These are phyloP conservation scores for Mortierella sp. DNA, from an alignment of 371 early-diverging fungal species.

Conservation along the genomic window DNA sequence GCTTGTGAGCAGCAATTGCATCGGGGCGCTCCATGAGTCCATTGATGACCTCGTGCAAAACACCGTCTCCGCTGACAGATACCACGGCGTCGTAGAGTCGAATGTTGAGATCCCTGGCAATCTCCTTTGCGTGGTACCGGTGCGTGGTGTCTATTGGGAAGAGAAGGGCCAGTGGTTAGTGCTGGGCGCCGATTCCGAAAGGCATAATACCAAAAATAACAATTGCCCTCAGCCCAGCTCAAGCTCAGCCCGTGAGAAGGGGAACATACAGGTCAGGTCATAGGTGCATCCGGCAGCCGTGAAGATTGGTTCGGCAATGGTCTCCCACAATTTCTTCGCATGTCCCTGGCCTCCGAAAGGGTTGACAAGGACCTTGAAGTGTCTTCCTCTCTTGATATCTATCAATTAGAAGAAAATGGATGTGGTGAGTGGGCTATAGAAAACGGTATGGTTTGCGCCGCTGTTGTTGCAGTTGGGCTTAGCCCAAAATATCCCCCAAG, in stretches of 20 bases:
- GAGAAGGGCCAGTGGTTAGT: constrained; percentile 6
- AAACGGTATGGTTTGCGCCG: background rate
- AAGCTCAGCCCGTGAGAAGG: background rate
- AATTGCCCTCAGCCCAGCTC: background rate
- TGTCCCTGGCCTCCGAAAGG: constrained; percentile 83
- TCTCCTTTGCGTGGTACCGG: constrained; percentile 76
- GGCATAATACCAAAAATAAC: background rate
- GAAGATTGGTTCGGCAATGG: constrained; percentile 75
- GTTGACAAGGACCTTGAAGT: constrained; percentile 75
- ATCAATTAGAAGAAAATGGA: background rate
- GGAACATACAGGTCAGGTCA: constrained; percentile 69
- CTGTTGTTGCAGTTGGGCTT: background rate
- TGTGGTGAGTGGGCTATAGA: background rate
- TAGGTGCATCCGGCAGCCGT: constrained; percentile 70
- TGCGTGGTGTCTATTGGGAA: constrained; percentile 68
- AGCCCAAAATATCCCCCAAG: background rate
- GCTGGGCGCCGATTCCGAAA: background rate
- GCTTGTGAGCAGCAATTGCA: constrained; percentile 65
- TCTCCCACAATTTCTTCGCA: constrained; percentile 69
- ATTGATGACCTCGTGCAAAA: constrained; percentile 85
- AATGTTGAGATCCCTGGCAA: constrained; percentile 70
- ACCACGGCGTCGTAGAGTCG: constrained; percentile 71
- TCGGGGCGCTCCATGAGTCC: constrained; percentile 79
- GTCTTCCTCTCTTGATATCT: constrained; percentile 58
- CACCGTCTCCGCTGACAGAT: constrained; percentile 86